A percentile compares a stretch with the other conserved stretches of the same genome.
Evolutionary conservation across 208 protist species (phyloP).

Genomic region (Leishmania arabica): DNA sequence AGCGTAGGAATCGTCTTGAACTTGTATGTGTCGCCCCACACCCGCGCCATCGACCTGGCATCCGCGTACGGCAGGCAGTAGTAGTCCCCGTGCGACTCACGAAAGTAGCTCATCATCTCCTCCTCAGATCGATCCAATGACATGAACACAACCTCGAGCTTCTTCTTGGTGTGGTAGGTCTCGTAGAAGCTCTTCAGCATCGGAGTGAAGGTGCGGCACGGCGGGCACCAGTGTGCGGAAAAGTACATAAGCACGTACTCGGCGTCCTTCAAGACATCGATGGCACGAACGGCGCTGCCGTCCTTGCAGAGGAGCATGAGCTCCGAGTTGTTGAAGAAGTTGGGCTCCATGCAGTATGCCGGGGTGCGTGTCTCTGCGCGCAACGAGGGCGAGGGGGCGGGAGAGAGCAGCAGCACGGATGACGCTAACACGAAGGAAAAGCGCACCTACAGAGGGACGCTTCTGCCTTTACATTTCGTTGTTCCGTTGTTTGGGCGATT

Average conservation of each 20-base stretch:
- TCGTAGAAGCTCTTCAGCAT: constrained; percentile 45
- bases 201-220: constrained; percentile 77
- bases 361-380: background rate
- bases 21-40: constrained; percentile 21
- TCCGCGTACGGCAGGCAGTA: constrained; percentile 45
- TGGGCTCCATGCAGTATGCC: constrained; percentile 10
- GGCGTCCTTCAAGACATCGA: constrained; percentile 31
- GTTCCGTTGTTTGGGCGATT: background rate
- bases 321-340: constrained; percentile 14
- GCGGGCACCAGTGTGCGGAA: constrained; percentile 84
- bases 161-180: constrained; percentile 32
- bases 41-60: constrained; percentile 18
- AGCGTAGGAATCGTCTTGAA: constrained; percentile 44
- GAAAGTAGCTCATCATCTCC: constrained; percentile 53
- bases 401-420: background rate
- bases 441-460: background rate
- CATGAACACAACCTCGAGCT: constrained; percentile 79
- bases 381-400: too few relatives aligned
- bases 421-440: background rate
- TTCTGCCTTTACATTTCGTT: background rate
- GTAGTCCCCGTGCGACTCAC: constrained; percentile 51
- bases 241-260: constrained; percentile 77
- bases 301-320: constrained; percentile 50
- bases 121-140: constrained; percentile 49
- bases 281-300: constrained; percentile 25